Evolutionary conservation across 305 asterid species (phyloP).

Genomic region (Lippia alba): DNA sequence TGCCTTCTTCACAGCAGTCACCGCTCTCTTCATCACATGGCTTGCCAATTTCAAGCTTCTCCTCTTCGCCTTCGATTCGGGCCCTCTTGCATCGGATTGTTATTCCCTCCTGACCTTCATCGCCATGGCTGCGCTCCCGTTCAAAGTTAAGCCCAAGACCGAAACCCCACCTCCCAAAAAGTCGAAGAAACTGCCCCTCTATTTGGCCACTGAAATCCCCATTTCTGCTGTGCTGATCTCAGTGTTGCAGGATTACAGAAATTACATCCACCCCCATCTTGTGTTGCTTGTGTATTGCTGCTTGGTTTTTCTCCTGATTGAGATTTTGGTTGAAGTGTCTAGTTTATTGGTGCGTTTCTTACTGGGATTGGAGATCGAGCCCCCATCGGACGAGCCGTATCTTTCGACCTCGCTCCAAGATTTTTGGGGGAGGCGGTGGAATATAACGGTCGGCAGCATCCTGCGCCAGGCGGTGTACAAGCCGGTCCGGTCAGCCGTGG

Average conservation of each 20-base stretch:
- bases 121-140: constrained; percentile 56
- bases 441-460: constrained; percentile 49
- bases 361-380: constrained; percentile 55
- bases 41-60: constrained; percentile 65
- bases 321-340: constrained; percentile 44
- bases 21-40: constrained; percentile 68
- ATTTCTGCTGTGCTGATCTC: constrained; percentile 35
- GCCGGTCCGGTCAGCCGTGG: constrained; percentile 48
- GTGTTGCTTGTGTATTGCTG: constrained; percentile 37
- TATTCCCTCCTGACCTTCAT: constrained; percentile 53
- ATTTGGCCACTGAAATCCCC: constrained; percentile 47
- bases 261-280: constrained; percentile 27
- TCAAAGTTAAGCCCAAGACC: constrained; percentile 37
- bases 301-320: constrained; percentile 52
- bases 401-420: constrained; percentile 64
- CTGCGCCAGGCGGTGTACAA: constrained; percentile 54
- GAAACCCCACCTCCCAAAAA: constrained; percentile 5
- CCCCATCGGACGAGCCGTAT: constrained; percentile 74
- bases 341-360: constrained; percentile 26
- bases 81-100: constrained; percentile 48
- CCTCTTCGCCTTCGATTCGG: constrained; percentile 67
- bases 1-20: constrained; percentile 46
- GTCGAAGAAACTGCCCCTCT: constrained; percentile 40
- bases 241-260: constrained; percentile 8
- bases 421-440: constrained; percentile 85